These are phyloP conservation scores for Pseudonitzschia pungens DNA, from an alignment of 108 stramenopile species.

Conservation along the genomic window DNA sequence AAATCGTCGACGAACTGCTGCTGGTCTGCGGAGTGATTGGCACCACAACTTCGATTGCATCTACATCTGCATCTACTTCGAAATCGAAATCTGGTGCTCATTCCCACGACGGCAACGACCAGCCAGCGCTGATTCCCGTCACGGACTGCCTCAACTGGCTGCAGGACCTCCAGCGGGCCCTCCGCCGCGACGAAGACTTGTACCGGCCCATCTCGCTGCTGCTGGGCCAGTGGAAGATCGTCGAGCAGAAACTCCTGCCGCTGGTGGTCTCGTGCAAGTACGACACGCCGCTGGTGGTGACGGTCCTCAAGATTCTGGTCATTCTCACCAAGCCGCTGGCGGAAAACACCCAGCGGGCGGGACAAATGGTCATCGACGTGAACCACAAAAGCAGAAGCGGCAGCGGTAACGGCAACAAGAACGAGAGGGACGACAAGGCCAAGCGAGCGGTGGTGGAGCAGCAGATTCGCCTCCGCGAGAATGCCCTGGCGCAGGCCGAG, in stretches of 20 bases:
- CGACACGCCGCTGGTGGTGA: conserved; percentile 76
- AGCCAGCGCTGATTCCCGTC: conserved; percentile 65
- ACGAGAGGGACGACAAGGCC: too few species aligned
- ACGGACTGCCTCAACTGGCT: conserved; percentile 85
- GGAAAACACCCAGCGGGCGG: conserved; percentile 68
- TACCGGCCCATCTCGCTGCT: conserved; percentile 77
- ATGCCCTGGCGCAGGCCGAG: conserved; percentile 76
- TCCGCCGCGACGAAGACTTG: conserved; percentile 79
- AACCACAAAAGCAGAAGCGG: conserved; percentile 34
- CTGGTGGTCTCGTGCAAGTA: conserved; percentile 75
- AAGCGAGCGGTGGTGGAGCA: conserved; percentile 63
- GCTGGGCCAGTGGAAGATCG: conserved; percentile 82
- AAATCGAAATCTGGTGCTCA: too few species aligned
- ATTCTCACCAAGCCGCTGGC: conserved; percentile 86
- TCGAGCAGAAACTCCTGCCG: conserved; percentile 78
- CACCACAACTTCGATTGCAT: conserved; percentile 42
- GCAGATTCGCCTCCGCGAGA: conserved; percentile 78
- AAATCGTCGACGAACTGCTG: conserved; percentile 78
- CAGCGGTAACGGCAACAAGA: too few species aligned
- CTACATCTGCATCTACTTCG: too few species aligned
- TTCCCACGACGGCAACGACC: conserved; percentile 13
- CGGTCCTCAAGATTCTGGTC: conserved; percentile 84
- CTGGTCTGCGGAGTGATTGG: conserved; percentile 87
- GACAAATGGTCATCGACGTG: conserved; percentile 63
- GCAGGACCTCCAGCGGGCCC: conserved; percentile 84